Evolutionary conservation across 1,139 yeast genomes (phyloP).

Genomic region (Arxiozyma bovina): DNA sequence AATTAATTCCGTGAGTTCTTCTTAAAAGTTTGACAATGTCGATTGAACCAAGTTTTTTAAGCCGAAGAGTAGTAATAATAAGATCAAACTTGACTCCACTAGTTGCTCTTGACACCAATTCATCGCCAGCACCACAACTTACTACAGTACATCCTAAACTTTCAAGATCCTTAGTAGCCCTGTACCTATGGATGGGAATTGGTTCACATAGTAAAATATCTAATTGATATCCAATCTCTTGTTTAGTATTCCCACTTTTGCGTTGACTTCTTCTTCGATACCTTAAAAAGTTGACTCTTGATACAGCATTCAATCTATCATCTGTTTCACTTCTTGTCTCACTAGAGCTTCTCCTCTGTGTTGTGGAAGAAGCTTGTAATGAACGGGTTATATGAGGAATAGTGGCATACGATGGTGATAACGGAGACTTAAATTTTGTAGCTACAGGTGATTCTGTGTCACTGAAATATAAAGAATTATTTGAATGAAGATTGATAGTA

Average conservation of each 20-base stretch:
- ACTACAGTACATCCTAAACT: slow-evolving; percentile 75
- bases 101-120: slow-evolving; percentile 70
- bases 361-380: slow-evolving; percentile 4
- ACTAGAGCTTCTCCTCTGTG: slow-evolving; percentile 14
- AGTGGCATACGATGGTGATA: slow-evolving; percentile 17
- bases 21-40: slow-evolving; percentile 74
- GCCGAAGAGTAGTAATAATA: slow-evolving; percentile 65
- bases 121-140: slow-evolving; percentile 72
- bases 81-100: slow-evolving; percentile 79
- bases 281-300: slow-evolving; percentile 24
- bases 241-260: slow-evolving; percentile 18
- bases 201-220: slow-evolving; percentile 82
- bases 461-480: slow-evolving; percentile 9
- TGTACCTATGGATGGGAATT: slow-evolving; percentile 70
- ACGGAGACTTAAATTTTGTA: slow-evolving; percentile 22
- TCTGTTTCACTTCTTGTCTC: slow-evolving; percentile 21
- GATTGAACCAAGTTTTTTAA: slow-evolving; percentile 56
- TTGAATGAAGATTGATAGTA: background rate
- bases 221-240: slow-evolving; percentile 28
- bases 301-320: slow-evolving; percentile 26
- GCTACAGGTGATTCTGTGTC: slow-evolving; percentile 17
- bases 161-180: slow-evolving; percentile 57
- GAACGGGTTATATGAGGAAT: slow-evolving; percentile 1
- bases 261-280: slow-evolving; percentile 27
- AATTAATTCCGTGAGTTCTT: slow-evolving; percentile 67